Evolutionary conservation across 805 yeast genomes (phyloP).

Genomic region (Wickerhamiella galacta): DNA sequence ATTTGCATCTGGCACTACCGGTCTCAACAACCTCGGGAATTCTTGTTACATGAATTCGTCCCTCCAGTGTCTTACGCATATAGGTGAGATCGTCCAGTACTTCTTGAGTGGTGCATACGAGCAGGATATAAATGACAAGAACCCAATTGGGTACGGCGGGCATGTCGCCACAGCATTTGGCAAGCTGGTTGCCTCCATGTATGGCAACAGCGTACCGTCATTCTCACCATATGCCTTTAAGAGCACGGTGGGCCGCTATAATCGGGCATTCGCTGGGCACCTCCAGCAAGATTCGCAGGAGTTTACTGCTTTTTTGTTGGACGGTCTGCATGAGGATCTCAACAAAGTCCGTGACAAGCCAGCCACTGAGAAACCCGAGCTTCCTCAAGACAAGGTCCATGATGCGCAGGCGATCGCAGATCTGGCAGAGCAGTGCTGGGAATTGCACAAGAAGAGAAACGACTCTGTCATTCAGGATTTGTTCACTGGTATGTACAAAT

Average conservation of each 20-base stretch:
- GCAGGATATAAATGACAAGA: slow-evolving; percentile 51
- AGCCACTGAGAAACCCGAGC: slow-evolving; percentile 73
- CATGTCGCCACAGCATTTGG: slow-evolving; percentile 67
- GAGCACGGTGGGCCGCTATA: slow-evolving; percentile 57
- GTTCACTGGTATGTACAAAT: slow-evolving; percentile 81
- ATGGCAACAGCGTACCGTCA: slow-evolving; percentile 20
- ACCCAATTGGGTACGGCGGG: slow-evolving; percentile 79
- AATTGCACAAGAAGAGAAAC: slow-evolving; percentile 58
- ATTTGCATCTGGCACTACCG: slow-evolving; percentile 31
- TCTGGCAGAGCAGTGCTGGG: slow-evolving; percentile 67
- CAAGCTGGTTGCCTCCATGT: slow-evolving; percentile 42
- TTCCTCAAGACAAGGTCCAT: slow-evolving; percentile 43
- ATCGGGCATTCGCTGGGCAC: slow-evolving; percentile 62
- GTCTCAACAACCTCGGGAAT: slow-evolving; percentile 66
- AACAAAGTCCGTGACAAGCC: slow-evolving; percentile 75
- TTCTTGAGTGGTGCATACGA: slow-evolving; percentile 42
- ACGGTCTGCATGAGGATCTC: slow-evolving; percentile 82
- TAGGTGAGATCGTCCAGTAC: slow-evolving; percentile 67
- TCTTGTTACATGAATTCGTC: slow-evolving; percentile 94
- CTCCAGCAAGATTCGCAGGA: slow-evolving; percentile 92
- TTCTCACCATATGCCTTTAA: slow-evolving; percentile 65
- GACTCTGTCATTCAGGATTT: slow-evolving; percentile 73
- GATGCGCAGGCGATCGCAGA: slow-evolving; percentile 32
- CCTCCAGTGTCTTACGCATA: slow-evolving; percentile 67
- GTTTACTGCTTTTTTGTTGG: slow-evolving; percentile 70